Percentiles rank a stretch among this genome's conserved stretches.
Evolutionary conservation across 1,139 yeast genomes (phyloP).

Genomic region (Meyerozyma athensensis): DNA sequence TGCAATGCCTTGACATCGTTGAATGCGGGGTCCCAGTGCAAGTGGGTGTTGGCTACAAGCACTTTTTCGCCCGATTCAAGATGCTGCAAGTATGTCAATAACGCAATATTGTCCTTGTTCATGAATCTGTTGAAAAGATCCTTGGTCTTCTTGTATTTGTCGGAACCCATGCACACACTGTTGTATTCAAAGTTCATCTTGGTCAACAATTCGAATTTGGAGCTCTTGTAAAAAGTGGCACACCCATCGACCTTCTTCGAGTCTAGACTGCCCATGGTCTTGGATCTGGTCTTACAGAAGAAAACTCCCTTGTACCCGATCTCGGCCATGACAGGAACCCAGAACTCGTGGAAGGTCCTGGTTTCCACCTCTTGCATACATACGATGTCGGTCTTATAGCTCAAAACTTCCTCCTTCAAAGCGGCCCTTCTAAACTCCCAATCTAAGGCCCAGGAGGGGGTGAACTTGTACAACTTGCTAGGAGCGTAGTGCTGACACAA

Average conservation of each 20-base stretch:
- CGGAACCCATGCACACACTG: conserved; percentile 81
- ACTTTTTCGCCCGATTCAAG: conserved; percentile 65
- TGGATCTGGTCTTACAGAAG: conserved; percentile 86
- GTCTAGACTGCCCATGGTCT: conserved; percentile 80
- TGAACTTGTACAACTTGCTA: conserved; percentile 83
- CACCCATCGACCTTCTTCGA: conserved; percentile 96
- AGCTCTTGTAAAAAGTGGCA: conserved; percentile 77
- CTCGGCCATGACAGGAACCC: conserved; percentile 70
- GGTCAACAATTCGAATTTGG: conserved; percentile 65
- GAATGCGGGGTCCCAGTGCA: conserved; percentile 97
- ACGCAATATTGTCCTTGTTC: conserved; percentile 92
- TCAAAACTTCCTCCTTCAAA: conserved; percentile 66
- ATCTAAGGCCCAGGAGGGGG: conserved; percentile 94
- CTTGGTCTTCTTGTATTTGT: conserved; percentile 86
- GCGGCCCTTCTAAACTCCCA: conserved; percentile 89
- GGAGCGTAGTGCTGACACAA: conserved; percentile 96
- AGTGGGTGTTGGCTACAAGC: conserved; percentile 83
- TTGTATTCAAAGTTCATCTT: conserved; percentile 81
- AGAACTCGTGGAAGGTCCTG: conserved; percentile 75
- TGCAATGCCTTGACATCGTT: conserved; percentile 96
- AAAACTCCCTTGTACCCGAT: conserved; percentile 79
- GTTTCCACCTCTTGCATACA: conserved; percentile 97
- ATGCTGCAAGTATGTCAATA: conserved; percentile 75
- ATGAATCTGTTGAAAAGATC: conserved; percentile 94
- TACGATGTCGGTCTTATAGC: conserved; percentile 65